phyloP scores from a whole-genome alignment of 306 rosid genomes.

The Quercus dentata region DNA sequence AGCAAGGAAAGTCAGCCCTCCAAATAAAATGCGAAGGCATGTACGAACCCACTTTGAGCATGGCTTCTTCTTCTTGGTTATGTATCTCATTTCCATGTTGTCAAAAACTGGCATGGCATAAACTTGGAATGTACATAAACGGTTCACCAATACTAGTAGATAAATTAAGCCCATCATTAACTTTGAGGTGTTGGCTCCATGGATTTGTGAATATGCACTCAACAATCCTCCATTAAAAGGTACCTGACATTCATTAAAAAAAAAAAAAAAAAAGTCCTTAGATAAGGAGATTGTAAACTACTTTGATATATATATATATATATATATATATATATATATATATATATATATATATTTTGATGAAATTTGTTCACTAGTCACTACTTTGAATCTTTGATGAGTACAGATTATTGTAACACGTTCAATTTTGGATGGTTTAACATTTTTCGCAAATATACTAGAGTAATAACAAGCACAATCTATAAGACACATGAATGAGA shows the following conservation, averaged over 20 bases:
- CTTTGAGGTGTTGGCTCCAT: constrained; percentile 33
- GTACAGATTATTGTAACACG: no score
- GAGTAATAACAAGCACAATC: no score
- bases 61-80: constrained; percentile 30
- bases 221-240: constrained; percentile 28
- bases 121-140: constrained; percentile 52
- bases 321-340: no score
- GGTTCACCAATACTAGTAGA: constrained; percentile 30
- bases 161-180: constrained; percentile 40
- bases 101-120: constrained; percentile 64
- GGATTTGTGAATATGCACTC: constrained; percentile 31
- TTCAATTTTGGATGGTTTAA: no score
- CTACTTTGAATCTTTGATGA: no score
- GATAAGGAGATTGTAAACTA: no score
- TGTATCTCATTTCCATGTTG: constrained; percentile 50
- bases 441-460: no score
- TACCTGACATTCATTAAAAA: constrained; percentile 32
- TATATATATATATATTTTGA: no score
- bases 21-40: constrained; percentile 41
- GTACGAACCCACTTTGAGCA: constrained; percentile 37
- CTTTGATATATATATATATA: no score
- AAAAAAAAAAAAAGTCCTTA: no score
- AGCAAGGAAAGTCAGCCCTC: constrained; percentile 44
- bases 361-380: no score
- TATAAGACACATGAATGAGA: no score